Conservation (phyloP, 805 yeast species). For the Barnettozyma populi region DNA sequence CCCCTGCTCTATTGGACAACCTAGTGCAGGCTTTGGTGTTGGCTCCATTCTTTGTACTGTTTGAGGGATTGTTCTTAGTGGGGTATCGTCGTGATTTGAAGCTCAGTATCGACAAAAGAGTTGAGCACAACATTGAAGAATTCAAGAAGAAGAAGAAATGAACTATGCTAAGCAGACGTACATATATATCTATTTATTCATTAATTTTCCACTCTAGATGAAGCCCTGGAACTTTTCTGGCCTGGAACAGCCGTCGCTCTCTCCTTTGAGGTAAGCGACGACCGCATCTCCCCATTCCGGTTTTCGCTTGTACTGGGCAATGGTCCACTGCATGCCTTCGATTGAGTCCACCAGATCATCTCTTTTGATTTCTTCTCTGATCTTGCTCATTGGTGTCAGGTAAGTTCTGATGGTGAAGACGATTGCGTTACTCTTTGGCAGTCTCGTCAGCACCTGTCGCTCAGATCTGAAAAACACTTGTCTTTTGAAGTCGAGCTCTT, state of each 20-base stretch:
- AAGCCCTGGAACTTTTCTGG: slow-evolving; percentile 9
- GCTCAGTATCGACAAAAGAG: slow-evolving; percentile 27
- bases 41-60: slow-evolving; percentile 86
- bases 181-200: not conserved
- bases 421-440: slow-evolving; percentile 42
- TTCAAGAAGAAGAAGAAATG: slow-evolving; percentile 14
- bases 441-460: slow-evolving; percentile 49
- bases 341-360: slow-evolving; percentile 59
- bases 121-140: slow-evolving; percentile 27
- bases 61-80: slow-evolving; percentile 64
- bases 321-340: slow-evolving; percentile 51
- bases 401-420: slow-evolving; percentile 55
- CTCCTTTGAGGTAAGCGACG: slow-evolving; percentile 33
- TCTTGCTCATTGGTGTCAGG: slow-evolving; percentile 42
- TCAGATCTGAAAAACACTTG: slow-evolving; percentile 54
- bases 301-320: slow-evolving; percentile 58
- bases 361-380: slow-evolving; percentile 41
- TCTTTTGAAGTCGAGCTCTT: slow-evolving; percentile 30
- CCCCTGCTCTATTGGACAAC: slow-evolving; percentile 85
- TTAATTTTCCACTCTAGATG: not conserved
- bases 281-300: slow-evolving; percentile 70
- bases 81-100: slow-evolving; percentile 53
- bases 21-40: slow-evolving; percentile 78
- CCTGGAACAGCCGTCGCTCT: slow-evolving; percentile 30
- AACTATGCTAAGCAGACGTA: not conserved